Percentiles rank a stretch among this genome's conserved stretches.
Conservation (phyloP, 2,329 filamentous ascomycete genomes). For the Colletotrichum noveboracense region DNA sequence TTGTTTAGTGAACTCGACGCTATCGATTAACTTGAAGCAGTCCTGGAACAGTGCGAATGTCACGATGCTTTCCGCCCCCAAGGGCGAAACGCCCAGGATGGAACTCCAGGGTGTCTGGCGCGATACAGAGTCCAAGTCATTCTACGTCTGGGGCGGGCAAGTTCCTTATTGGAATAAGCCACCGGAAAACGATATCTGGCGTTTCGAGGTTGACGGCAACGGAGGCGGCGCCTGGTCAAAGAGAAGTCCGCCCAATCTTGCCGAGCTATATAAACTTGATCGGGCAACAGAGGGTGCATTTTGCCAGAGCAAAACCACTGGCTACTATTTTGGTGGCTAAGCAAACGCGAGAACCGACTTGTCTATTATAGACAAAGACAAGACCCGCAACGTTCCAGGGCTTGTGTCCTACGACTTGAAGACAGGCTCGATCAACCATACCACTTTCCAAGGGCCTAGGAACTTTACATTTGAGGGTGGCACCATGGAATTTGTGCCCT, state of each 20-base stretch:
- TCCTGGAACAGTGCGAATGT: constrained; percentile 40
- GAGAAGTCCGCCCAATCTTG: constrained; percentile 27
- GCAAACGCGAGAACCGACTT: constrained; percentile 28
- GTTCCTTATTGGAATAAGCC: constrained; percentile 24
- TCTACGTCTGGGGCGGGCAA: constrained; percentile 41
- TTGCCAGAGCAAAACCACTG: constrained; percentile 27
- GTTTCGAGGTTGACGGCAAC: constrained; percentile 32
- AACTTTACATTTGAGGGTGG: constrained; percentile 31
- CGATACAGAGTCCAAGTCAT: constrained; percentile 29
- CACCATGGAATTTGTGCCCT: constrained; percentile 34
- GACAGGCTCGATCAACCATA: constrained; percentile 35
- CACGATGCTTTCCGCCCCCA: constrained; percentile 30
- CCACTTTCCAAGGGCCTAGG: constrained; percentile 16
- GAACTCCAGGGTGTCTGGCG: constrained; percentile 36
- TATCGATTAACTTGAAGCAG: constrained; percentile 36
- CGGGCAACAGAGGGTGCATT: constrained; percentile 33
- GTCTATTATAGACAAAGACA: constrained; percentile 22
- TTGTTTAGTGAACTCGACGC: constrained; percentile 33
- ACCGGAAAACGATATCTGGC: constrained; percentile 33
- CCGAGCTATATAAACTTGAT: constrained; percentile 40
- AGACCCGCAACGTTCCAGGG: constrained; percentile 25
- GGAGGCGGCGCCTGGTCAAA: constrained; percentile 37
- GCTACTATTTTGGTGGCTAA: constrained; percentile 37
- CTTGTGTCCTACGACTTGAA: constrained; percentile 36
- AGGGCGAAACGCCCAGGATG: constrained; percentile 29